Evolutionary conservation across 2,329 filamentous ascomycete species (phyloP), one percentile per base, ranked within the genome.

Genomic region (Talaromyces amestolkiae): DNA sequence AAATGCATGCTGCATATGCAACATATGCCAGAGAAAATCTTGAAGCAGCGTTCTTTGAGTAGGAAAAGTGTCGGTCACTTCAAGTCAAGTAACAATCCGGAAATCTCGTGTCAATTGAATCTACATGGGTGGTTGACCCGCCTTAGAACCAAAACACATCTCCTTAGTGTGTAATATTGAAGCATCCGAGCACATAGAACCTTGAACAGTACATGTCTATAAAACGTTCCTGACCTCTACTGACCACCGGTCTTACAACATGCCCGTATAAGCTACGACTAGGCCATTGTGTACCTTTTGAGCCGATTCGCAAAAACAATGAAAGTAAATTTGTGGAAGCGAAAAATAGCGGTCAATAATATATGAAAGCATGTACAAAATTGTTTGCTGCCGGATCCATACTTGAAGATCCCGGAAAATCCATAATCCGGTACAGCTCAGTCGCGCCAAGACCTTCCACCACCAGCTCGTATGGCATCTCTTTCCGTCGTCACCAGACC

Each of bases 401-500:
- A n/a, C 15, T 15, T 27, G 51, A 17, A 15, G n/a, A 35, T 10
- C 2, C 22, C 56, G 56, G 56, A 59, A 59, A 27, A 59, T 59
- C 56, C 17, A 45, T 59, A 45, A 59, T 59, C 56, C 56, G 56
- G 24, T 24, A 59, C 56, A 59, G 22, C 56, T 59, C 39, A 41
- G 13, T 45, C 56, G 35, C 56, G 56, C 56, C 56, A 59, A 59
- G 56, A 56, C 56, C 10, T 43, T 41, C 27, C 54, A 58, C 54
- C 37, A 59, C 39, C 56, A 45, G 56, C 56, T 59, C 37, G 39
- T n/a, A 33, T 45, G 56, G 45, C 56, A 59, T 15, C 56, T 41
- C 56, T 45, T 31, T 45, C 56, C 56, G 37, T 33, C 39, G 35
- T 24, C 56, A 59, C 37, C 37, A 45, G 37, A 59, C 22, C 35